These are phyloP conservation scores for Begonia masoniana DNA, from an alignment of 306 rosid species.

Conservation along the genomic window DNA sequence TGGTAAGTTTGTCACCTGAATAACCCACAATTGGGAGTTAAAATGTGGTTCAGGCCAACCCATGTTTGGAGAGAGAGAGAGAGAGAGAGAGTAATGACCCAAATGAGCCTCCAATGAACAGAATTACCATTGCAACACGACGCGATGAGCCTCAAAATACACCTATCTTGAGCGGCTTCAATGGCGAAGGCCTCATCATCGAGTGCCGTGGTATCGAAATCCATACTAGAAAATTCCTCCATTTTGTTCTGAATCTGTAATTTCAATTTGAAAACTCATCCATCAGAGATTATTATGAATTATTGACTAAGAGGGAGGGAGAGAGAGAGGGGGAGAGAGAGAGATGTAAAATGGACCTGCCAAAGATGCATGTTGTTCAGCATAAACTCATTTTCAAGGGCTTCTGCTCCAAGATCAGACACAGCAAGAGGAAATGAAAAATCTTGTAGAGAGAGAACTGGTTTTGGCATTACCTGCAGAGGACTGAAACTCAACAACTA, in stretches of 20 bases:
- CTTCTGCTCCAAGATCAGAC: slow-evolving; percentile 82
- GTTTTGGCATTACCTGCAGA: slow-evolving; percentile 79
- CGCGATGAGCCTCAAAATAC: slow-evolving; percentile 82
- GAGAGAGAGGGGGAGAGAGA: slow-evolving; percentile 10
- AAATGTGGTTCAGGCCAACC: too few relatives aligned
- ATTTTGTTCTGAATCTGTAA: slow-evolving; percentile 64
- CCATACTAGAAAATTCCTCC: slow-evolving; percentile 55
- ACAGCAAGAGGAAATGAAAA: slow-evolving; percentile 87
- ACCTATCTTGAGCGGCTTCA: slow-evolving; percentile 93
- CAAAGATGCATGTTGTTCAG: slow-evolving; percentile 59
- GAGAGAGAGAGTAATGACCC: too few relatives aligned
- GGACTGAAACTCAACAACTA: slow-evolving; percentile 13
- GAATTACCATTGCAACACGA: slow-evolving; percentile 85
- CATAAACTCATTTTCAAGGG: slow-evolving; percentile 76
- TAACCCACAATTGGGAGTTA: not conserved
- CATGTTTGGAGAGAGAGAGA: too few relatives aligned
- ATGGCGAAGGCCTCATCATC: slow-evolving; percentile 74
- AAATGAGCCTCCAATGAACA: not conserved
- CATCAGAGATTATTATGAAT: not conserved
- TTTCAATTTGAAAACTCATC: not conserved
- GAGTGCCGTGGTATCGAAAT: slow-evolving; percentile 47
- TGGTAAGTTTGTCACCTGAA: slow-evolving; percentile 85
- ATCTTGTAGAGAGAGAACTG: slow-evolving; percentile 53
- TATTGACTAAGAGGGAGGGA: slow-evolving; percentile 1
- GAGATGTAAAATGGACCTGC: slow-evolving; percentile 42